Evolutionary conservation across 2,329 filamentous ascomycete species (phyloP).

Genomic region (Colletotrichum trifolii): DNA sequence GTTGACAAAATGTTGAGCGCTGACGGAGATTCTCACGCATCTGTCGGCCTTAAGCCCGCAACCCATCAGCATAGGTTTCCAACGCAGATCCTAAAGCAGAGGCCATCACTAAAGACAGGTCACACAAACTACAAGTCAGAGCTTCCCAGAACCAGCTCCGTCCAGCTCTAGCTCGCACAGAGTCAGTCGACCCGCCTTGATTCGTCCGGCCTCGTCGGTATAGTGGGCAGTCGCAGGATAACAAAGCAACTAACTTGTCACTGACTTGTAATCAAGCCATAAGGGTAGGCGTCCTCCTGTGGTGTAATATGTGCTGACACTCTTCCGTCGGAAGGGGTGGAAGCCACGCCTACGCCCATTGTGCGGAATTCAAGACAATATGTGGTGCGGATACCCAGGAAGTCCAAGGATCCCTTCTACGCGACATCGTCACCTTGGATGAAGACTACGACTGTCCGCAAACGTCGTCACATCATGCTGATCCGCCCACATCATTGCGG

Average conservation of each 20-base stretch:
- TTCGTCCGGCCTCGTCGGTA: slow-evolving; percentile 33
- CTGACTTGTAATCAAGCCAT: slow-evolving; percentile 11
- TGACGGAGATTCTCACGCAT: slow-evolving; percentile 29
- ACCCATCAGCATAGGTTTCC: slow-evolving; percentile 11
- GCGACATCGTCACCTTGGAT: slow-evolving; percentile 7
- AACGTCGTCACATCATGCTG: slow-evolving; percentile 11
- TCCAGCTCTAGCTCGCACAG: slow-evolving; percentile 32
- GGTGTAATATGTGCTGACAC: neutral
- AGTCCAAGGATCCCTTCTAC: neutral
- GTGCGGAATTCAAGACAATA: slow-evolving; percentile 9
- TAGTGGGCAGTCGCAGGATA: slow-evolving; percentile 10
- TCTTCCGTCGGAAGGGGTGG: slow-evolving; percentile 14
- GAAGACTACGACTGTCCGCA: slow-evolving; percentile 9
- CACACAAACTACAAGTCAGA: slow-evolving; percentile 16
- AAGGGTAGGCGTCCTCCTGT: neutral
- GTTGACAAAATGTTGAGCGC: slow-evolving; percentile 33
- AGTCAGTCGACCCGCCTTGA: slow-evolving; percentile 29
- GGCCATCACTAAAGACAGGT: slow-evolving; percentile 8
- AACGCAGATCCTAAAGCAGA: slow-evolving; percentile 5
- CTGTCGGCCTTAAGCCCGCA: slow-evolving; percentile 33
- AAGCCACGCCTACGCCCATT: slow-evolving; percentile 3
- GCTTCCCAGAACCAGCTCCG: slow-evolving; percentile 20
- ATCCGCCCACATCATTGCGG: neutral
- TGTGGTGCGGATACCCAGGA: neutral
- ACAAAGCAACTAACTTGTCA: slow-evolving; percentile 18